phyloP scores from a whole-genome alignment of 441 rosid species.

The Adansonia gregorii region DNA sequence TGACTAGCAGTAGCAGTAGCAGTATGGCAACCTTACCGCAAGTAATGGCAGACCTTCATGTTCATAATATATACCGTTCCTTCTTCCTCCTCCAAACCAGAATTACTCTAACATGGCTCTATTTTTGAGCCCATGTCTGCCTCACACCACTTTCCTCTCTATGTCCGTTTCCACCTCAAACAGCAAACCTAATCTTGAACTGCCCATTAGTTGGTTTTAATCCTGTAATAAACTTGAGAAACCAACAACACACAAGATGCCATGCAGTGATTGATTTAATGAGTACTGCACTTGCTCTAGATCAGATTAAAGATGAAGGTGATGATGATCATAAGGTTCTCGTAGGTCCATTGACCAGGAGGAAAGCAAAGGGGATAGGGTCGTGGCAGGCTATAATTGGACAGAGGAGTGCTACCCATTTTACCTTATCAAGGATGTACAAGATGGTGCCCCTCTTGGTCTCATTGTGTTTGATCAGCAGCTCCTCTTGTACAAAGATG shows the following conservation, averaged over 20 bases:
- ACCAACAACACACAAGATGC: slow-evolving; percentile 24
- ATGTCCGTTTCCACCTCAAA: slow-evolving; percentile 32
- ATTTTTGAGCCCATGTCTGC: slow-evolving; percentile 31
- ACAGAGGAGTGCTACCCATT: slow-evolving; percentile 92
- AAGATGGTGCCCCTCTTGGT: slow-evolving; percentile 88
- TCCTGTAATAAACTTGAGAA: neutral
- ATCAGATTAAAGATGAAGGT: slow-evolving; percentile 22
- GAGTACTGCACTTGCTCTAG: neutral
- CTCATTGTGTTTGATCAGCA: slow-evolving; percentile 83
- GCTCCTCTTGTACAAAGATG: slow-evolving; percentile 79
- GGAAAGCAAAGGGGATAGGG: slow-evolving; percentile 45
- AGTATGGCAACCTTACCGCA: slow-evolving; percentile 28
- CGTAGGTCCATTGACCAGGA: slow-evolving; percentile 38
- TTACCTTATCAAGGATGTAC: slow-evolving; percentile 76
- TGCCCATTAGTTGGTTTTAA: neutral
- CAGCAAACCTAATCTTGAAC: neutral
- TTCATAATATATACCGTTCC: neutral
- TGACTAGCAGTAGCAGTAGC: slow-evolving; percentile 33
- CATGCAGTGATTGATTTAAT: slow-evolving; percentile 43
- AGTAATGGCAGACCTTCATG: slow-evolving; percentile 29
- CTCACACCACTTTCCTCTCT: slow-evolving; percentile 26
- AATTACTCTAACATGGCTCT: slow-evolving; percentile 36
- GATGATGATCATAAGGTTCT: slow-evolving; percentile 33
- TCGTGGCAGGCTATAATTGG: slow-evolving; percentile 74
- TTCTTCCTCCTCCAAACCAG: slow-evolving; percentile 15